phyloP scores from a whole-genome alignment of 1,284 basidiomycete genomes.

The Xerocomus nothofagi region DNA sequence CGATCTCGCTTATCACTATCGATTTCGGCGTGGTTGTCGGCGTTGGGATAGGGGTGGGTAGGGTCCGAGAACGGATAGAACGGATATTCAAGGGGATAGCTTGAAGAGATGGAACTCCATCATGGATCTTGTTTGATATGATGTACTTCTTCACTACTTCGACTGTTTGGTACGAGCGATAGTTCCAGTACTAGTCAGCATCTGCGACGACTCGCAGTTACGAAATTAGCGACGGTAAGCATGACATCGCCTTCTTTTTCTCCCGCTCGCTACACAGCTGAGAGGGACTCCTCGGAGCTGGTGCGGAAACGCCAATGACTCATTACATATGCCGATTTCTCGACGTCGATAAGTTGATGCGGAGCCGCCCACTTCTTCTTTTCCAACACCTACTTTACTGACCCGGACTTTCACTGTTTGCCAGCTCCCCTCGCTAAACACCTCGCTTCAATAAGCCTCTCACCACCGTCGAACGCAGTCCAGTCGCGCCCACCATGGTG shows the following conservation, averaged over 20 bases:
- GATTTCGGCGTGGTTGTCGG: constrained; percentile 60
- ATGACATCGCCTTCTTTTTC: constrained; percentile 5
- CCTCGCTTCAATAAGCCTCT: neutral
- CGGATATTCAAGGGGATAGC: constrained; percentile 20
- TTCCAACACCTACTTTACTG: constrained; percentile 11
- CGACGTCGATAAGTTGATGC: neutral
- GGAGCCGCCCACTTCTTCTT: constrained; percentile 1
- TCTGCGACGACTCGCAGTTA: neutral
- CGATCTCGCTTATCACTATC: constrained; percentile 49
- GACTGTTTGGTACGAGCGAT: neutral
- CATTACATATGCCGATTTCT: constrained; percentile 19
- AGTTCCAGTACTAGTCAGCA: neutral
- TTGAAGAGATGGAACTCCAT: constrained; percentile 7
- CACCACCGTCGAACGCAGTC: neutral
- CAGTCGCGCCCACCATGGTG: constrained; percentile 6
- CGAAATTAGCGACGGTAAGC: neutral
- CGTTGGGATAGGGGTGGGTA: constrained; percentile 36
- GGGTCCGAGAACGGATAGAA: constrained; percentile 25
- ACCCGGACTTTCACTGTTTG: too few relatives aligned
- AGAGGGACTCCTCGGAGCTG: constrained; percentile 24
- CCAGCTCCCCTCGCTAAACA: neutral
- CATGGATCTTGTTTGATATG: neutral
- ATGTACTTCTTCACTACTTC: neutral
- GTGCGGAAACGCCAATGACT: constrained; percentile 2
- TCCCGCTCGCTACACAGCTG: neutral